Evolutionary conservation across 176 grass and related monocot species (phyloP).

Genomic region (Triticum urartu): DNA sequence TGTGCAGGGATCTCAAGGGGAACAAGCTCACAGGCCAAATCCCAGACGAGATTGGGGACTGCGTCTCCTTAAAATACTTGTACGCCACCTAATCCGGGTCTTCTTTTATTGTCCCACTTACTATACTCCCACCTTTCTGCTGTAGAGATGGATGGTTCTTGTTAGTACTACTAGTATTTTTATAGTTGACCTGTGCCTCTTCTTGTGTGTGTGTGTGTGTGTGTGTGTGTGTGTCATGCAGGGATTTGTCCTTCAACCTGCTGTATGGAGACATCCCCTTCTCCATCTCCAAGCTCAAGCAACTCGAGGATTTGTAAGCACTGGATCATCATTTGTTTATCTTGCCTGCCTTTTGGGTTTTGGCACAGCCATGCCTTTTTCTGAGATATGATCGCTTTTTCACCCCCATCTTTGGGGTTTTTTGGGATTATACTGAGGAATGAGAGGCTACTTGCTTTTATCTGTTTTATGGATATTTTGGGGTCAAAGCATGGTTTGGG

Average conservation of each 20-base stretch:
- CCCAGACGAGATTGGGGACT: slow-evolving; percentile 98
- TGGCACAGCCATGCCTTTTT: background rate
- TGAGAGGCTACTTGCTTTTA: background rate
- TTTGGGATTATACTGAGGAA: background rate
- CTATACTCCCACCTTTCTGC: slow-evolving; percentile 7
- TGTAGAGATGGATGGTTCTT: slow-evolving; percentile 26
- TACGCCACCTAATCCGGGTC: slow-evolving; percentile 33
- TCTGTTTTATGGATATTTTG: background rate
- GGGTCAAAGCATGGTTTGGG: background rate
- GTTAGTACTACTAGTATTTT: background rate
- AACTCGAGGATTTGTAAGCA: slow-evolving; percentile 92
- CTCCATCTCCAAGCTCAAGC: slow-evolving; percentile 95
- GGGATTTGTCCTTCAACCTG: slow-evolving; percentile 88
- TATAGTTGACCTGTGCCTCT: slow-evolving; percentile 11
- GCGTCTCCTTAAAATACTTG: slow-evolving; percentile 81
- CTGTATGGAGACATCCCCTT: slow-evolving; percentile 96
- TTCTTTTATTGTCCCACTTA: slow-evolving; percentile 36
- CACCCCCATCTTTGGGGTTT: background rate
- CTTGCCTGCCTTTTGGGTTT: slow-evolving; percentile 14
- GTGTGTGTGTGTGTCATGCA: slow-evolving; percentile 26
- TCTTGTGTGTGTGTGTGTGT: slow-evolving; percentile 15
- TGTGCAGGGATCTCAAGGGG: slow-evolving; percentile 86
- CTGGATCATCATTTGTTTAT: background rate
- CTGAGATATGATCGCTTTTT: background rate
- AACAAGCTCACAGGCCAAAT: slow-evolving; percentile 88